Base-by-base conservation (phyloP, 495 filamentous ascomycete species). In the Trichoderma asperelloides region DNA sequence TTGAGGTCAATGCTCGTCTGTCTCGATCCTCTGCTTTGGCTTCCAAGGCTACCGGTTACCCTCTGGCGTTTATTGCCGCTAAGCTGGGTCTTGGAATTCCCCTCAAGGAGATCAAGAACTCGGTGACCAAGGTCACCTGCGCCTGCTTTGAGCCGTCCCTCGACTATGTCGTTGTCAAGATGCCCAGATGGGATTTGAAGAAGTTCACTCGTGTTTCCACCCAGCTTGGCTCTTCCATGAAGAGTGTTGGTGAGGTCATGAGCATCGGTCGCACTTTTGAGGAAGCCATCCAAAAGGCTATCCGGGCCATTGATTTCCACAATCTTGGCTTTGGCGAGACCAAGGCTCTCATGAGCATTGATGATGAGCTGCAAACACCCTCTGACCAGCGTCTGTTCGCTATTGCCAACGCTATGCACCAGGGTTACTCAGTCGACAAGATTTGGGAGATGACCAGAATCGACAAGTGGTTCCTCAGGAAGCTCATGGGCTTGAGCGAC, bases 201-300 rank as follows among this genome's bases (percentile, higher is more conserved):
- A 98, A 98, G 78, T 98, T 98, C 79, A 94, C 90, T 33, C 88
- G 95, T 66, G 95, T 98, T 23, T 97, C 94, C 9, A 97, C 92
- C 3, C 87, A 93, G 78, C 88, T 98, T 8, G 92, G 90, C 41
- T 98, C 95, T 9, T 97, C 95, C 16, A 98, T 98, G 95, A 98
- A 98, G 90, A 96, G 92, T 83, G 93, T 98, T 57, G 95, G 95
- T 72, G 95, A 98, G 76, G 95, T 98, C 66, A 98, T 98, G 95
- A 93, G 90, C 72, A 97, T 98, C 72, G 95, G 95, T 67, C 82
- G 95, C 69, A 96, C 92, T 0, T 98, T 98, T 68, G 95, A 98
- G 77, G 95, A 98, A 78, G 95, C 95, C 16, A 97, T 98, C 43
- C 95, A 98, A 74, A 98, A 98, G 76, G 95, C 95, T 28, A 98